Conservation (phyloP, 495 filamentous ascomycete genomes). For the Aspergillus taichungensis region DNA sequence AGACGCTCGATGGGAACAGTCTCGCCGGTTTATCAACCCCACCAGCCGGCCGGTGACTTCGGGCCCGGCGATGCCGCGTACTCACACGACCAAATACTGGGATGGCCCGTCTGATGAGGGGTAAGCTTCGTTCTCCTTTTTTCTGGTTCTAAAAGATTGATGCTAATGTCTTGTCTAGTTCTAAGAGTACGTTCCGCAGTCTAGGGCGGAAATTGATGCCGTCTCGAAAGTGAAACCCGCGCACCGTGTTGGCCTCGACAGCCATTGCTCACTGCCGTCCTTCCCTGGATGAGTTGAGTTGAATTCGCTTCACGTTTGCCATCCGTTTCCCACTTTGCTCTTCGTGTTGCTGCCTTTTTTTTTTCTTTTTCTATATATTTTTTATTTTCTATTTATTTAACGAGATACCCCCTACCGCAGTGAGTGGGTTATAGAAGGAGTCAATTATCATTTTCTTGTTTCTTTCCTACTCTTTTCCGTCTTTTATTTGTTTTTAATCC, state of each 20-base stretch:
- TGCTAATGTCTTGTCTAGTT: constrained; percentile 10
- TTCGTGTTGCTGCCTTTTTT: neutral
- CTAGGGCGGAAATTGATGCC: constrained; percentile 34
- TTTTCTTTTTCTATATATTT: neutral
- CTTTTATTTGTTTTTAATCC: neutral
- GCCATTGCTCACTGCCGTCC: no score
- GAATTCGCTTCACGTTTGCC: neutral
- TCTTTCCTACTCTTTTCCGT: neutral
- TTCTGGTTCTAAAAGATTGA: neutral
- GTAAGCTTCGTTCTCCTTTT: constrained; percentile 15
- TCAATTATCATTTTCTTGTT: neutral
- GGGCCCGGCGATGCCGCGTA: constrained; percentile 19
- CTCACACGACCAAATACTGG: constrained; percentile 17
- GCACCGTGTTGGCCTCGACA: neutral
- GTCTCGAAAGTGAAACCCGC: constrained; percentile 10
- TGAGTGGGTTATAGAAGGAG: constrained; percentile 1
- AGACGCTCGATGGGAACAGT: constrained; percentile 38
- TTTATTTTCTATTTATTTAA: neutral
- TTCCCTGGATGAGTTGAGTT: no score
- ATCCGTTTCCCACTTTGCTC: neutral
- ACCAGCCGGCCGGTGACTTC: constrained; percentile 29
- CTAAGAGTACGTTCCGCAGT: constrained; percentile 33
- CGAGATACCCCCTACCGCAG: constrained; percentile 8
- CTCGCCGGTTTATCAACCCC: constrained; percentile 30
- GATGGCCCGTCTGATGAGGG: constrained; percentile 27